phyloP scores from a whole-genome alignment of 768 basidiomycete genomes.

The Rhizopogon roseolus region DNA sequence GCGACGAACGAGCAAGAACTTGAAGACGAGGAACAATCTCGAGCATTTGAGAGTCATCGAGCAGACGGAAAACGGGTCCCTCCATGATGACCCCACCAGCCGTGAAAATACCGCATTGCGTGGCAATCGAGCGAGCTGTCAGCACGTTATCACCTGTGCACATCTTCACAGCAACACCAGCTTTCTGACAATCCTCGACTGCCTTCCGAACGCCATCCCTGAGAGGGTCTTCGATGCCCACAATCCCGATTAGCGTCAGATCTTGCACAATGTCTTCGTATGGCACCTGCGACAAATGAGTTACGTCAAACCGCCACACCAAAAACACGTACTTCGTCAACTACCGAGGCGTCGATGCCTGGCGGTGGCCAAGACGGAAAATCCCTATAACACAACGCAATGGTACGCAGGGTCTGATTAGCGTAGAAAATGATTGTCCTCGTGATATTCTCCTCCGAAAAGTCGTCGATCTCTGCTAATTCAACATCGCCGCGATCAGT shows the following conservation, averaged over 20 bases:
- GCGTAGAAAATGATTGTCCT: conserved; percentile 98
- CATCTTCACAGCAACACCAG: conserved; percentile 96
- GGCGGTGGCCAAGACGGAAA: conserved; percentile 81
- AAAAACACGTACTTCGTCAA: conserved; percentile 48
- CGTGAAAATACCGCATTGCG: conserved; percentile 93
- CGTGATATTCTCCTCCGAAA: conserved; percentile 76
- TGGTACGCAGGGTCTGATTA: conserved; percentile 91
- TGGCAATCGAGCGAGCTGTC: conserved; percentile 93
- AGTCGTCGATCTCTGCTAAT: conserved; percentile 56
- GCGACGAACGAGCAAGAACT: conserved; percentile 95
- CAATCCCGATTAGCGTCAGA: conserved; percentile 83
- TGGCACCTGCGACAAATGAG: conserved; percentile 41
- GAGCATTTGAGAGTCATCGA: conserved; percentile 64
- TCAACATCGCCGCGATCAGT: conserved; percentile 36
- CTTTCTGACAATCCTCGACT: conserved; percentile 79
- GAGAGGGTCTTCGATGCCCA: conserved; percentile 95
- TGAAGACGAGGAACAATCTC: conserved; percentile 90
- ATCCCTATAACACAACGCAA: conserved; percentile 91
- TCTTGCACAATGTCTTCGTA: conserved; percentile 67
- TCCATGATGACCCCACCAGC: conserved; percentile 97
- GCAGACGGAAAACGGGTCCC: conserved; percentile 85
- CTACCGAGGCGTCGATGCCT: conserved; percentile 32
- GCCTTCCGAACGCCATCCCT: conserved; percentile 87
- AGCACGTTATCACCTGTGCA: conserved; percentile 97
- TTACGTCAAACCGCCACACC: conserved; percentile 7